These are phyloP conservation scores for Lepiota subincarnata DNA, from an alignment of 768 basidiomycete genomes.

Conservation along the genomic window DNA sequence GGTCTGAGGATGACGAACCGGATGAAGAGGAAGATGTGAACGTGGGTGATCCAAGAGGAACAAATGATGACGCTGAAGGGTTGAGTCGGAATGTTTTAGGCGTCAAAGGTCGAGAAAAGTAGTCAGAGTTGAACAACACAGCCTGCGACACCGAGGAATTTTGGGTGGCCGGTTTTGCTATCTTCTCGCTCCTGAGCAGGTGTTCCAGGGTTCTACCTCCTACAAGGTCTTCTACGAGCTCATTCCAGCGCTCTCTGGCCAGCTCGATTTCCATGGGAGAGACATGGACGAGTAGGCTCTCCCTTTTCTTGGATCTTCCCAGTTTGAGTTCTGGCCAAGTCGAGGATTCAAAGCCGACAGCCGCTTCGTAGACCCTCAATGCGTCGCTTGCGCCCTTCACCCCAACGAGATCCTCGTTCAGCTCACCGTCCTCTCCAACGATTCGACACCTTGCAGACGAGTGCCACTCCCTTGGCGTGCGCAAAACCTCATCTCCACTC, in stretches of 20 bases:
- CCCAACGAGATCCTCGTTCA: constrained; percentile 39
- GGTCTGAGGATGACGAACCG: not conserved
- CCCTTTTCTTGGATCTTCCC: constrained; percentile 8
- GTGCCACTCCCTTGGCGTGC: constrained; percentile 7
- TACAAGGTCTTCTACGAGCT: constrained; percentile 37
- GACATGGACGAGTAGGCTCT: constrained; percentile 19
- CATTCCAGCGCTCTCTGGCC: constrained; percentile 38
- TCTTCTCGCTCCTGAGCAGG: not conserved
- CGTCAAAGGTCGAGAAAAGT: constrained; percentile 46
- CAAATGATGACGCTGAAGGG: constrained; percentile 41
- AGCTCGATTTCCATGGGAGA: constrained; percentile 30
- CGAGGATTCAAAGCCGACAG: constrained; percentile 37
- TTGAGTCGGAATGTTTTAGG: constrained; percentile 39
- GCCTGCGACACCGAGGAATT: not conserved
- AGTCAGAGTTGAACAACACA: constrained; percentile 24
- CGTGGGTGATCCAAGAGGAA: constrained; percentile 31
- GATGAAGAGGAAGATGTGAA: constrained; percentile 14
- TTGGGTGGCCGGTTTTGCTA: not conserved
- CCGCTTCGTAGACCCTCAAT: constrained; percentile 34
- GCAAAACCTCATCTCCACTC: not conserved
- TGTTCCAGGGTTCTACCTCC: constrained; percentile 14
- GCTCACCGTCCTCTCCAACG: constrained; percentile 21
- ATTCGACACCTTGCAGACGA: constrained; percentile 10
- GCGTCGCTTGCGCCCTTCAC: constrained; percentile 33
- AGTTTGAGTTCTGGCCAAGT: constrained; percentile 17